A percentile compares a stretch with the other conserved stretches of the same genome.
Conservation (phyloP, 305 asterid genomes). For the Ajuga reptans region DNA sequence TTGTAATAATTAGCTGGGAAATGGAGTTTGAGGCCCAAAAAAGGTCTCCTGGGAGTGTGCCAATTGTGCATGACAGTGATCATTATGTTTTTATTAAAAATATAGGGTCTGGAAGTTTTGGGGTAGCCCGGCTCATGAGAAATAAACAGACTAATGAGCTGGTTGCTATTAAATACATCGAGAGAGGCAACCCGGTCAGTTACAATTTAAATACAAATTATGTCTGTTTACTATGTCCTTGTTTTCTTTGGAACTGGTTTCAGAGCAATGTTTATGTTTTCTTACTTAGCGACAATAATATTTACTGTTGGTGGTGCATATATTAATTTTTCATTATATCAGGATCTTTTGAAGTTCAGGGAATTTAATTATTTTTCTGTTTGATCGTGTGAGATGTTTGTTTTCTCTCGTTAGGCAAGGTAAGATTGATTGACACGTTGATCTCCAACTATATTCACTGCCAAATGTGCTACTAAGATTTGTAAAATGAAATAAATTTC, state of each 20-base stretch:
- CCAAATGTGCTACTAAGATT: not conserved
- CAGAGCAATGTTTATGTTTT: not conserved
- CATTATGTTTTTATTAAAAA: constrained; percentile 6
- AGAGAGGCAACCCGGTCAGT: constrained; percentile 25
- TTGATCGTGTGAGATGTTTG: not conserved
- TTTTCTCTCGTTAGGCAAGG: not conserved
- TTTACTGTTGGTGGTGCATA: not conserved
- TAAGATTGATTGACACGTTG: not conserved
- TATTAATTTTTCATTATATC: not conserved
- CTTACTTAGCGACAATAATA: not conserved
- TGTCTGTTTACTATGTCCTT: not conserved
- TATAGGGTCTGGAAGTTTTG: constrained; percentile 23
- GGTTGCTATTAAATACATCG: constrained; percentile 23
- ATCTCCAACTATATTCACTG: not conserved
- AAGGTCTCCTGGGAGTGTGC: constrained; percentile 11
- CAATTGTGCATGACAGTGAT: constrained; percentile 18
- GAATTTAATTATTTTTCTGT: not conserved
- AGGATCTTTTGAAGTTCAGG: not conserved
- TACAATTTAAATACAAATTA: constrained; percentile 5
- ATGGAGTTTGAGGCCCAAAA: constrained; percentile 14
- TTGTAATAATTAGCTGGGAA: constrained; percentile 6
- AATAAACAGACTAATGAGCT: constrained; percentile 13
- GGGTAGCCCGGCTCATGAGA: constrained; percentile 18
- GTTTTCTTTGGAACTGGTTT: not conserved
- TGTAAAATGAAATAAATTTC: not conserved